Percentiles rank a stretch among this genome's conserved stretches.
These are phyloP conservation scores for Fusarium oligoseptatum DNA, from an alignment of 2,329 filamentous ascomycete genomes.

Conservation along the genomic window DNA sequence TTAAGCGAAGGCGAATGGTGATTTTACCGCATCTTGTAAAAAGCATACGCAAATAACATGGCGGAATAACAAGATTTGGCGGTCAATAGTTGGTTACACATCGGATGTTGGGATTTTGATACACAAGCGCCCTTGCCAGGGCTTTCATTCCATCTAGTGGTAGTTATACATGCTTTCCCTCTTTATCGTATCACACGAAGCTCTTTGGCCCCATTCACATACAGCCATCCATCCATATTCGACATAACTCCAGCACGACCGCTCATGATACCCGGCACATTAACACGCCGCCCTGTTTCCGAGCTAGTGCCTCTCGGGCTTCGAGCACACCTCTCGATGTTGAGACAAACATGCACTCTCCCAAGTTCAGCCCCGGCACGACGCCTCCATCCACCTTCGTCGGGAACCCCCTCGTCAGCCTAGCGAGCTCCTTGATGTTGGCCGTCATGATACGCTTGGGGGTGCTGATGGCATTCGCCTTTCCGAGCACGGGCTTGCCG, in stretches of 20 bases:
- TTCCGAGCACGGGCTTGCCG: slow-evolving; percentile 80
- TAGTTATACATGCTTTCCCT: slow-evolving; percentile 43
- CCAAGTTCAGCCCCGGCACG: slow-evolving; percentile 80
- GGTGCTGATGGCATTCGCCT: slow-evolving; percentile 77
- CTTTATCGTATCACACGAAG: slow-evolving; percentile 39
- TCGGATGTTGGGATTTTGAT: slow-evolving; percentile 39
- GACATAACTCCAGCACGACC: not conserved
- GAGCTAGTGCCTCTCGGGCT: slow-evolving; percentile 83
- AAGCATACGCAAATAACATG: slow-evolving; percentile 21
- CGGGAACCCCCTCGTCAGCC: slow-evolving; percentile 77
- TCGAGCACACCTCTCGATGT: slow-evolving; percentile 86
- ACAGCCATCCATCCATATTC: slow-evolving; percentile 5
- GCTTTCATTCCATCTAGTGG: slow-evolving; percentile 39
- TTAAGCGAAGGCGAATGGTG: slow-evolving; percentile 51
- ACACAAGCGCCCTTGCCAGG: slow-evolving; percentile 37
- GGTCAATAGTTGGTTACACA: slow-evolving; percentile 21
- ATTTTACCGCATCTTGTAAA: slow-evolving; percentile 41
- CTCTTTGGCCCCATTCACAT: slow-evolving; percentile 21
- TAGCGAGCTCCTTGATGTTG: slow-evolving; percentile 70
- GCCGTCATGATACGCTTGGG: slow-evolving; percentile 80
- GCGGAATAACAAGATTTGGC: slow-evolving; percentile 21
- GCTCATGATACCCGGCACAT: slow-evolving; percentile 75
- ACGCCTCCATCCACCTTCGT: slow-evolving; percentile 71
- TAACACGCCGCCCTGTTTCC: slow-evolving; percentile 83
- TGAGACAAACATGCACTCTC: slow-evolving; percentile 84